Conservation (phyloP, 1,139 yeast genomes). For the Hanseniaspora uvarum region DNA sequence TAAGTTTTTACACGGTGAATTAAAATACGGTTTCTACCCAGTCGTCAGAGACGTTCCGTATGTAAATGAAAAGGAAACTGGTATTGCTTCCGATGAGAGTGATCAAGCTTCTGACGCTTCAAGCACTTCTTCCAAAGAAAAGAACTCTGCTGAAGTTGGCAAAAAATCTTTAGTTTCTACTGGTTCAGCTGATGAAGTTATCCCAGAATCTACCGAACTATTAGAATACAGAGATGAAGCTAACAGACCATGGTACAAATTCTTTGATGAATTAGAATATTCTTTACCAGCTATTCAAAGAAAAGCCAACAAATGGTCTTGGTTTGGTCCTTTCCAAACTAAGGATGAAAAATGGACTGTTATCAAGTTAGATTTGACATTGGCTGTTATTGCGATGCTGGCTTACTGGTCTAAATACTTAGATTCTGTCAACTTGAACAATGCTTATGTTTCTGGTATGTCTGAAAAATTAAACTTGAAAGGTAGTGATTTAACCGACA, state of each 20-base stretch:
- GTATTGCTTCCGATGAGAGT: not conserved
- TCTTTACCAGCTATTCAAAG: constrained; percentile 33
- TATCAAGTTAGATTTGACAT: constrained; percentile 47
- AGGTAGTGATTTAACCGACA: constrained; percentile 52
- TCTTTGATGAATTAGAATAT: constrained; percentile 54
- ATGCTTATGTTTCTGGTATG: constrained; percentile 52
- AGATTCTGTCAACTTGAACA: constrained; percentile 47
- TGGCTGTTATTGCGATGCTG: constrained; percentile 48
- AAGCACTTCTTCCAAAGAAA: constrained; percentile 5
- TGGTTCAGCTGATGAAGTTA: not conserved
- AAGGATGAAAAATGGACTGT: constrained; percentile 43
- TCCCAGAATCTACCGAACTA: constrained; percentile 16
- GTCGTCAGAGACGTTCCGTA: constrained; percentile 40
- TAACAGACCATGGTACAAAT: constrained; percentile 51
- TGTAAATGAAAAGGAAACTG: constrained; percentile 23
- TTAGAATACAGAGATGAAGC: constrained; percentile 54
- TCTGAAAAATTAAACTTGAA: constrained; percentile 41
- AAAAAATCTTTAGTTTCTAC: not conserved
- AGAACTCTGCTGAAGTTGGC: not conserved
- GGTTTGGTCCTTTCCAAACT: constrained; percentile 53
- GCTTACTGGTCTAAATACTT: constrained; percentile 59
- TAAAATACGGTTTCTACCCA: constrained; percentile 45
- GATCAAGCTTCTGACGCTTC: constrained; percentile 4
- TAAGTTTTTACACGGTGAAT: constrained; percentile 32
- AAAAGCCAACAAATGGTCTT: constrained; percentile 41